phyloP scores from a whole-genome alignment of 2,329 filamentous ascomycete species.

The Decorospora gaudefroyi region DNA sequence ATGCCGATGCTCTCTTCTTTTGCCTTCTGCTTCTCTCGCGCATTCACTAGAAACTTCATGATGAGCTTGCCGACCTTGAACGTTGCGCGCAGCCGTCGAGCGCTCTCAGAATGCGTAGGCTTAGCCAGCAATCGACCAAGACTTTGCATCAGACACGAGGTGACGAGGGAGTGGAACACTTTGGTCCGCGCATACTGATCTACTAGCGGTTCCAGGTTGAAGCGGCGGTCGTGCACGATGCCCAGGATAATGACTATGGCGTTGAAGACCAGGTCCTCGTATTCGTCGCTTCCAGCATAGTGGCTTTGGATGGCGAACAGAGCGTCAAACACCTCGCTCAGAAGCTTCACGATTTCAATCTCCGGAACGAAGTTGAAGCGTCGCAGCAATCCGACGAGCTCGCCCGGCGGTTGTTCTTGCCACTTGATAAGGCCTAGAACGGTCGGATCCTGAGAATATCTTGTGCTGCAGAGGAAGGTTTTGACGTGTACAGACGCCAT shows the following conservation, averaged over 20 bases:
- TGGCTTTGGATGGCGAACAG: constrained; percentile 91
- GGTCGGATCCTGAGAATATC: constrained; percentile 88
- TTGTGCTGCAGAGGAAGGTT: constrained; percentile 91
- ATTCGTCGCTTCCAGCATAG: constrained; percentile 86
- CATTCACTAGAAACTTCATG: constrained; percentile 91
- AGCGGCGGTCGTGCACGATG: constrained; percentile 91
- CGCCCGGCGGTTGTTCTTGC: constrained; percentile 73
- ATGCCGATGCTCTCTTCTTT: constrained; percentile 89
- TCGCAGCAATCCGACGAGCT: constrained; percentile 74
- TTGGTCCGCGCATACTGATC: constrained; percentile 86
- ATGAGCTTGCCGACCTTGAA: constrained; percentile 95
- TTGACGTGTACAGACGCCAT: constrained; percentile 78
- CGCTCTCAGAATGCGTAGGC: constrained; percentile 79
- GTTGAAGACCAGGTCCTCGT: constrained; percentile 90
- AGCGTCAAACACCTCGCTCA: constrained; percentile 85
- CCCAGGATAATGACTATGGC: constrained; percentile 86
- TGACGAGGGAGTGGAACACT: constrained; percentile 93
- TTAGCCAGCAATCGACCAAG: constrained; percentile 82
- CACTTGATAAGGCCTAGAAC: constrained; percentile 84
- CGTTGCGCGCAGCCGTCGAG: constrained; percentile 82
- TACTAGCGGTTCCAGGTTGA: constrained; percentile 87
- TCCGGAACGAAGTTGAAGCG: constrained; percentile 92
- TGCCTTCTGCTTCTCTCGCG: constrained; percentile 80
- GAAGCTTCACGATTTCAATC: constrained; percentile 94
- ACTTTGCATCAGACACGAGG: constrained; percentile 82